Conservation (phyloP, 2,329 filamentous ascomycete species). For the Clarireedia monteithiana region DNA sequence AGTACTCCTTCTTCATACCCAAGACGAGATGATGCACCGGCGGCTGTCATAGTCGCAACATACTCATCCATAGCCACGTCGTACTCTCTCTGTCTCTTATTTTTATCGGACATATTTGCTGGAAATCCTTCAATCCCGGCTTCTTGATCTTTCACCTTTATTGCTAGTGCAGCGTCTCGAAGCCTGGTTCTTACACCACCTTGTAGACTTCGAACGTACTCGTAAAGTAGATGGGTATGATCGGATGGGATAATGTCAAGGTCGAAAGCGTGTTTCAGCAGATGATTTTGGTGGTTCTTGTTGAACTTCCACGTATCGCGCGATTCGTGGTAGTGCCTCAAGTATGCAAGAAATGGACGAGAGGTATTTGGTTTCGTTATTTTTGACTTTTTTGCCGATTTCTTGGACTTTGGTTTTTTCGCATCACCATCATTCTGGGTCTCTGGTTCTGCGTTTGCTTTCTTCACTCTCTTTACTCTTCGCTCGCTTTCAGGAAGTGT, state of each 20-base stretch:
- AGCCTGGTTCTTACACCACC: conserved; percentile 65
- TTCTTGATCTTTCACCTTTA: conserved; percentile 50
- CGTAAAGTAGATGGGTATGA: conserved; percentile 62
- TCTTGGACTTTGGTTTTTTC: conserved; percentile 6
- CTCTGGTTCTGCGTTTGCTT: conserved; percentile 14
- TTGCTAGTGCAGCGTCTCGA: conserved; percentile 54
- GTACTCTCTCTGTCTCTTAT: conserved; percentile 47
- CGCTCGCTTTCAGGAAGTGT: conserved; percentile 25
- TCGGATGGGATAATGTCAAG: conserved; percentile 60
- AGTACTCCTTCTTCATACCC: conserved; percentile 28
- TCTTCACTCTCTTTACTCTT: conserved; percentile 25
- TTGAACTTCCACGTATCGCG: conserved; percentile 86
- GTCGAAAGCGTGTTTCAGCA: conserved; percentile 77
- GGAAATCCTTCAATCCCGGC: conserved; percentile 40
- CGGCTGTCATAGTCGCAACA: conserved; percentile 22
- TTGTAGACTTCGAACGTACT: conserved; percentile 74
- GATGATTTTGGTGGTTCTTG: conserved; percentile 79
- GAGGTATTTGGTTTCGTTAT: conserved; percentile 9
- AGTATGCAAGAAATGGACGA: conserved; percentile 64
- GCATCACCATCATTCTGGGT: conserved; percentile 12
- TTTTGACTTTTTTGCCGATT: conserved; percentile 15
- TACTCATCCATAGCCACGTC: conserved; percentile 38
- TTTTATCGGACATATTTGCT: conserved; percentile 38
- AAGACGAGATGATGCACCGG: conserved; percentile 15
- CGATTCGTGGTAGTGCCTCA: conserved; percentile 65